Base-by-base conservation (phyloP, 805 yeast species). In the Pichia paraexigua region DNA sequence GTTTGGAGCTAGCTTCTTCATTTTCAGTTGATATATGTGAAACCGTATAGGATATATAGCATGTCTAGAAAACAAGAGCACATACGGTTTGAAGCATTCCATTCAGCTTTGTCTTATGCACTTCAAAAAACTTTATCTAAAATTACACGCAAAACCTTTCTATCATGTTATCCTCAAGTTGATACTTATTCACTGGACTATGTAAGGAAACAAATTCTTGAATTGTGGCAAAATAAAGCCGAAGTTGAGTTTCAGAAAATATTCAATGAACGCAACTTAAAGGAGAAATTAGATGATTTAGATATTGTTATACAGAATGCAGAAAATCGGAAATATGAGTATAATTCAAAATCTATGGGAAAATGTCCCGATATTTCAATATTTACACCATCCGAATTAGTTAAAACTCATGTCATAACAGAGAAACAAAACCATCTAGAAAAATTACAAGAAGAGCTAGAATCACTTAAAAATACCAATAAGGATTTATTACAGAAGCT, bases 261-360 rank as follows among this genome's bases (percentile, higher is more conserved):
- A 1, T 77, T 73, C 59, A 55, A 63, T 13, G 82, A 79, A 50
- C 53, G 77, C 17, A 69, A 72, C 37, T 60, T 79, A 24, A 69
- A 75, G 54, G 46, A 39, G 20, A 77, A 73, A 50, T 63, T 79
- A 46, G 64, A 77, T 55, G 72, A 71, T 48, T 63, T 79, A 45
- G 84, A 79, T 58, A 74, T 72, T 50, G 63, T 79, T 18, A 70
- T 79, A 15, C 64, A 66, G 30, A 64, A 62, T 13, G 80, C 81
- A 28, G 47, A 53, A 45, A 49, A 54, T 25, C 28, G 49, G 5
- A 53, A 55, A 24, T 49, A 43, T 5, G 57, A 60, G 4, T 30
- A 50, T 15, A 48, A 57, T 1, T 37, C 40, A 35, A 35, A n/a
- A 6, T 35, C 11, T 1, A 43, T n/a, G 13, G 24, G 17, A 8